Conservation (phyloP, 2,329 filamentous ascomycete genomes). For the Cladosporium sp. region DNA sequence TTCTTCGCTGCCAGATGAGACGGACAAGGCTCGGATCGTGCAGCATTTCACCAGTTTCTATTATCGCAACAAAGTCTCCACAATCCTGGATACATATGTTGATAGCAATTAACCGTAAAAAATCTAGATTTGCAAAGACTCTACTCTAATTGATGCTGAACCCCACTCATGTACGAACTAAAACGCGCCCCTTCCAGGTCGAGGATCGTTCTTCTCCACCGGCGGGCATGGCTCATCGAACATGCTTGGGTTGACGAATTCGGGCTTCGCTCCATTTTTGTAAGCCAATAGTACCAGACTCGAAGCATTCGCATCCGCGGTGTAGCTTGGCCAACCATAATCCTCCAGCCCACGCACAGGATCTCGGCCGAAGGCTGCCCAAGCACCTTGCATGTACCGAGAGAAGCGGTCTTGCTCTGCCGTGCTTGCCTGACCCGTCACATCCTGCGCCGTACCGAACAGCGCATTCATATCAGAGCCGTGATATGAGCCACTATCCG, state of each 20-base stretch:
- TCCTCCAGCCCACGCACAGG: conserved; percentile 25
- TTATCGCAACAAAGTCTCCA: too few species aligned
- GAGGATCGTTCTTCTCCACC: not conserved
- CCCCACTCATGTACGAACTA: too few species aligned
- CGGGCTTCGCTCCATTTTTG: too few species aligned
- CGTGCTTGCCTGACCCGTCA: conserved; percentile 21
- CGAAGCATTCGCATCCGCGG: conserved; percentile 8
- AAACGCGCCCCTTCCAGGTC: conserved; percentile 1
- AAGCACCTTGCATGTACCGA: conserved; percentile 28
- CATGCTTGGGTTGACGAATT: too few species aligned
- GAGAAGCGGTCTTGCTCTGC: conserved; percentile 16
- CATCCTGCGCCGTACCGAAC: conserved; percentile 28
- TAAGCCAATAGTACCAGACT: not conserved
- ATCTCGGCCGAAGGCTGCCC: conserved; percentile 32
- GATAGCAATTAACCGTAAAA: too few species aligned
- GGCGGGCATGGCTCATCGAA: not conserved
- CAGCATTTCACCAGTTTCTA: too few species aligned
- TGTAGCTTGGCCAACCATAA: conserved; percentile 19
- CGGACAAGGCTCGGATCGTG: too few species aligned
- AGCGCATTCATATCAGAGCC: conserved; percentile 28
- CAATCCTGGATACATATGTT: too few species aligned
- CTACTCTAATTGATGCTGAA: too few species aligned
- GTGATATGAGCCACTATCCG: conserved; percentile 30
- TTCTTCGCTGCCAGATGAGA: too few species aligned
- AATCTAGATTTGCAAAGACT: too few species aligned